A percentile compares a stretch with the other conserved stretches of the same genome.
These are phyloP conservation scores for Cladophialophora bantiana DNA, from an alignment of 2,329 filamentous ascomycete genomes.

Conservation along the genomic window DNA sequence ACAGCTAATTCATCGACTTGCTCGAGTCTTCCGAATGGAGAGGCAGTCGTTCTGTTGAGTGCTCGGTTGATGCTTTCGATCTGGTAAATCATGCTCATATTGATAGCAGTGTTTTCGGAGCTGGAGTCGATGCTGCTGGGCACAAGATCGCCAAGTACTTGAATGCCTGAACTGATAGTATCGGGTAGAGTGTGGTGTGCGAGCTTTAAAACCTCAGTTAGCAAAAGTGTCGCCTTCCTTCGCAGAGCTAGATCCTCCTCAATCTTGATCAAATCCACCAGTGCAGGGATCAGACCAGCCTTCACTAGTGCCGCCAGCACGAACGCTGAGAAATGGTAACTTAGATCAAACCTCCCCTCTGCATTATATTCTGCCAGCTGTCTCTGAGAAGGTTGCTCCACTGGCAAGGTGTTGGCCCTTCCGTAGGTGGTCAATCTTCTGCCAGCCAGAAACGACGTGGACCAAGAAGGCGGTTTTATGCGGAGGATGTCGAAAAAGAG, in stretches of 20 bases:
- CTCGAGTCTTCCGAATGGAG: conserved; percentile 50
- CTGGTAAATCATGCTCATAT: conserved; percentile 92
- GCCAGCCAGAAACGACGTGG: conserved; percentile 91
- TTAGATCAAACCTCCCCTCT: conserved; percentile 78
- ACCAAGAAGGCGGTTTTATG: conserved; percentile 94
- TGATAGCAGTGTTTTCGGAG: conserved; percentile 75
- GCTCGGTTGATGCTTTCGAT: conserved; percentile 97
- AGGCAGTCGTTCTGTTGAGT: conserved; percentile 69
- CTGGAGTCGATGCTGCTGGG: conserved; percentile 75
- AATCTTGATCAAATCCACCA: conserved; percentile 59
- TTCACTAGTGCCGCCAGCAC: conserved; percentile 85
- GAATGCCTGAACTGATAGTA: conserved; percentile 81
- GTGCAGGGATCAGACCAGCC: conserved; percentile 67
- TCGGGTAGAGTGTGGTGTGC: conserved; percentile 84
- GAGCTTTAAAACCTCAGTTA: conserved; percentile 90
- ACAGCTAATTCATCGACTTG: conserved; percentile 44
- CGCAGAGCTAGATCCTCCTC: conserved; percentile 65
- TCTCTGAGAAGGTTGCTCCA: conserved; percentile 61
- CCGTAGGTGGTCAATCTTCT: conserved; percentile 93
- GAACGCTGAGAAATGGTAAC: conserved; percentile 92
- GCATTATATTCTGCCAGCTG: conserved; percentile 67
- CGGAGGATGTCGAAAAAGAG: conserved; percentile 82
- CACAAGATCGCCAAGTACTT: conserved; percentile 87
- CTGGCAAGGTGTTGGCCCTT: conserved; percentile 84
- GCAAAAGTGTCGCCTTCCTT: conserved; percentile 86